Percentiles rank a stretch among this genome's conserved stretches.
Conservation (phyloP, 257 asterid species). For the Ligustrum vulgare region DNA sequence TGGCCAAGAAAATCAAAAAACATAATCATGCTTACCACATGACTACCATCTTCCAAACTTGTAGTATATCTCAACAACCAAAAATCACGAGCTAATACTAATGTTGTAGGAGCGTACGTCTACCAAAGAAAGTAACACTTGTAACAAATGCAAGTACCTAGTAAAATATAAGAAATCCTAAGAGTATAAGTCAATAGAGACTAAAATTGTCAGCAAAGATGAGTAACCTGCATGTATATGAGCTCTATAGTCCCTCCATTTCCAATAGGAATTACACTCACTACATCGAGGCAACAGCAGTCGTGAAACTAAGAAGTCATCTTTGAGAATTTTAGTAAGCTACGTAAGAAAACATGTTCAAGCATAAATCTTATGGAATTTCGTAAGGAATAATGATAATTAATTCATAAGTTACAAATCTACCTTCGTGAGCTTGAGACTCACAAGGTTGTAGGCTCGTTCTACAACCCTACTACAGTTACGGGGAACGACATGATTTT, state of each 20-base stretch:
- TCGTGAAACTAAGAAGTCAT: slow-evolving; percentile 95
- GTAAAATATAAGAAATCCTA: not conserved
- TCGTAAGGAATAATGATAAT: not conserved
- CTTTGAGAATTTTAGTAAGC: slow-evolving; percentile 95
- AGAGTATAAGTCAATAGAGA: not conserved
- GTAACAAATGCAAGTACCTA: not conserved
- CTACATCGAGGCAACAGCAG: slow-evolving; percentile 79
- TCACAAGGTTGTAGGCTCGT: slow-evolving; percentile 99
- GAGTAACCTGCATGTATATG: slow-evolving; percentile 75
- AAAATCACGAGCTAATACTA: slow-evolving; percentile 94
- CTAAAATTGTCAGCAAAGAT: not conserved
- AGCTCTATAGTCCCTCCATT: slow-evolving; percentile 95
- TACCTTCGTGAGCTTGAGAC: slow-evolving; percentile 98
- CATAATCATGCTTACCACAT: slow-evolving; percentile 60
- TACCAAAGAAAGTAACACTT: slow-evolving; percentile 20
- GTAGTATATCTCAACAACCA: slow-evolving; percentile 87
- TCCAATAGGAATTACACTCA: slow-evolving; percentile 75
- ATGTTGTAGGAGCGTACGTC: slow-evolving; percentile 92
- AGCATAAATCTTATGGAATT: not conserved
- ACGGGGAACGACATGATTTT: slow-evolving; percentile 94
- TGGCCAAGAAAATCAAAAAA: not conserved
- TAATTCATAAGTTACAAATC: not conserved
- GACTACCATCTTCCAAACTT: slow-evolving; percentile 86
- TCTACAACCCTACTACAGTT: slow-evolving; percentile 96
- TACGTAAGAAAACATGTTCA: slow-evolving; percentile 24